These are phyloP conservation scores for Termitomyces sp. DNA, from an alignment of 768 basidiomycete species.

Conservation along the genomic window DNA sequence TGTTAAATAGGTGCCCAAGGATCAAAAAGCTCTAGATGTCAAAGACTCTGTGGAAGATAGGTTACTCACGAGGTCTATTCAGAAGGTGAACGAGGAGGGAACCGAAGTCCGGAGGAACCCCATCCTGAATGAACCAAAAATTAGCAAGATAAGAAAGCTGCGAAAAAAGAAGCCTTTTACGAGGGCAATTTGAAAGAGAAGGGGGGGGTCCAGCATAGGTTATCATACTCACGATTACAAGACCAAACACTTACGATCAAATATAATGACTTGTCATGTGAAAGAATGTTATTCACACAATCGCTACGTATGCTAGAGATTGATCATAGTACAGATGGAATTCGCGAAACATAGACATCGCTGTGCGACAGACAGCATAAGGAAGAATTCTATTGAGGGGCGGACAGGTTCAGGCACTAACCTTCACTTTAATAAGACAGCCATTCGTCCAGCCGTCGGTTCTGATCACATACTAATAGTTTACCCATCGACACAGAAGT, in stretches of 20 bases:
- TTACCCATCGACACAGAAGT: not conserved
- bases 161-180: not conserved
- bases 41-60: not conserved
- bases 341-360: not conserved
- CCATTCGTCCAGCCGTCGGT: not conserved
- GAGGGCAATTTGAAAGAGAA: not conserved
- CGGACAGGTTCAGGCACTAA: not conserved
- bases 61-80: not conserved
- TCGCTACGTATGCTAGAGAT: not conserved
- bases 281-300: not conserved
- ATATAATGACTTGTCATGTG: not conserved
- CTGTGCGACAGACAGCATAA: not conserved
- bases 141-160: not conserved
- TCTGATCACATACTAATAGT: not conserved
- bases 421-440: not conserved
- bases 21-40: not conserved
- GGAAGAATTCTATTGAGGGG: not conserved
- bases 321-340: not conserved
- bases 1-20: not conserved
- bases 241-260: not conserved
- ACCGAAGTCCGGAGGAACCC: not conserved
- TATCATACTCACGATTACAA: not conserved
- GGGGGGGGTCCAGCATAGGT: too few species aligned
- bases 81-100: not conserved
- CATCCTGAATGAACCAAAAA: not conserved